These are phyloP conservation scores for Scheffersomyces coipomensis DNA, from an alignment of 805 yeast species.

Conservation along the genomic window DNA sequence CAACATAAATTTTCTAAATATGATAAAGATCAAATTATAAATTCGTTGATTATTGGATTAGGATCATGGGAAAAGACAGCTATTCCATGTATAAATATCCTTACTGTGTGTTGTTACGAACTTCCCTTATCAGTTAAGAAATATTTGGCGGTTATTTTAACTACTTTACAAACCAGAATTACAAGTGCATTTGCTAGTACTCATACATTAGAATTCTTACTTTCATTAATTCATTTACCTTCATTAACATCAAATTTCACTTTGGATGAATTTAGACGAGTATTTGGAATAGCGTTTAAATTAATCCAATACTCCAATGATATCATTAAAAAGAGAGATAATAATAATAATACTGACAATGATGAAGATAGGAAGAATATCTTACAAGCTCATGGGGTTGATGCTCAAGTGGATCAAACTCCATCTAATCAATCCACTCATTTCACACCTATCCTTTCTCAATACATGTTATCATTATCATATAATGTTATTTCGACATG, in stretches of 20 bases:
- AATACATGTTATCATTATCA: constrained; percentile 61
- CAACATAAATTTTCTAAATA: constrained; percentile 49
- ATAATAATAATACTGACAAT: constrained; percentile 6
- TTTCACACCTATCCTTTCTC: constrained; percentile 51
- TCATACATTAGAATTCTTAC: constrained; percentile 72
- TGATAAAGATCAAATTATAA: constrained; percentile 64
- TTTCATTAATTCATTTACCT: constrained; percentile 66
- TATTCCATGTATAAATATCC: constrained; percentile 71
- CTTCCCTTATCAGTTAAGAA: constrained; percentile 71
- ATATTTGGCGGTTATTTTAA: constrained; percentile 63
- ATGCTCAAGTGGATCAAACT: constrained; percentile 49
- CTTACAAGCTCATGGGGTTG: constrained; percentile 40
- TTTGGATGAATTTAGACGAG: constrained; percentile 71
- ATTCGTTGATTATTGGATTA: constrained; percentile 57
- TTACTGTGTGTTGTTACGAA: constrained; percentile 79
- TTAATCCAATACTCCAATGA: constrained; percentile 73
- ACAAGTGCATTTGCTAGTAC: constrained; percentile 68
- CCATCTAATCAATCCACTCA: constrained; percentile 52
- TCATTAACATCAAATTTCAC: constrained; percentile 68
- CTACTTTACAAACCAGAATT: constrained; percentile 72
- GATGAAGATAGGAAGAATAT: constrained; percentile 9
- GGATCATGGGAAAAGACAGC: constrained; percentile 79
- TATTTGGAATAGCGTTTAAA: constrained; percentile 81
- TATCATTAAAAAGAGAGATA: constrained; percentile 25
- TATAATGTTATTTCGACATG: constrained; percentile 68